Evolutionary conservation across 352 stramenopile species (phyloP).

Genomic region (Globisporangium yorkense): DNA sequence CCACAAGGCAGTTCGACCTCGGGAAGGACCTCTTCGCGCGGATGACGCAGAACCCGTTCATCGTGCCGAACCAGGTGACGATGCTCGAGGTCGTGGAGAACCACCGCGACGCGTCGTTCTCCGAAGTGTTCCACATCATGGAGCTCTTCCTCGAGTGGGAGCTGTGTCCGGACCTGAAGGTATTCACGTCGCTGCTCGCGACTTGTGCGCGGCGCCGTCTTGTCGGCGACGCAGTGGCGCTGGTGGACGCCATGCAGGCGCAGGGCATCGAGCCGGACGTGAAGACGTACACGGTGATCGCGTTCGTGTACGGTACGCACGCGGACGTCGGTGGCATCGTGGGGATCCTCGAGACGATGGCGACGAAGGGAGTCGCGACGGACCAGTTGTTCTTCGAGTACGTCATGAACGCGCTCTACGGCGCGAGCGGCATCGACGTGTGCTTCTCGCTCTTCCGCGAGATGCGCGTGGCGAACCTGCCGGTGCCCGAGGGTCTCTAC

Average conservation of each 20-base stretch:
- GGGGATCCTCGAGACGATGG: conserved; percentile 41
- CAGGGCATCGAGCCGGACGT: conserved; percentile 42
- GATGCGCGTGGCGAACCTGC: conserved; percentile 30
- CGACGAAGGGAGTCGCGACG: conserved; percentile 18
- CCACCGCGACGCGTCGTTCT: conserved; percentile 46
- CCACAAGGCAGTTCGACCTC: conserved; percentile 33
- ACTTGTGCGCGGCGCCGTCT: conserved; percentile 55
- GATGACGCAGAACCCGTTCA: conserved; percentile 48
- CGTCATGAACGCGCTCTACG: conserved; percentile 49
- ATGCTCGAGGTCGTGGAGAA: conserved; percentile 79
- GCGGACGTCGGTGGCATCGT: conserved; percentile 46
- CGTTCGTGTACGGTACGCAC: conserved; percentile 54
- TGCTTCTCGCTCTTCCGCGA: conserved; percentile 66
- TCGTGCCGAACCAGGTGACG: conserved; percentile 60
- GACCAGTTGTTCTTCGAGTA: conserved; percentile 66
- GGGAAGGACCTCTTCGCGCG: conserved; percentile 58
- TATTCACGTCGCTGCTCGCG: conserved; percentile 70
- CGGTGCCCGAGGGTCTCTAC: conserved; percentile 58
- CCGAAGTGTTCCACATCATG: conserved; percentile 66
- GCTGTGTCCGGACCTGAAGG: conserved; percentile 51
- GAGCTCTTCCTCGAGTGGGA: conserved; percentile 58
- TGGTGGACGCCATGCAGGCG: conserved; percentile 47
- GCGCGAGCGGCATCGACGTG: conserved; percentile 55
- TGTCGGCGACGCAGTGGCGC: conserved; percentile 45
- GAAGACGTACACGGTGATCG: conserved; percentile 63